Conservation (phyloP, 1,284 basidiomycete genomes). For the Meira nashicola region DNA sequence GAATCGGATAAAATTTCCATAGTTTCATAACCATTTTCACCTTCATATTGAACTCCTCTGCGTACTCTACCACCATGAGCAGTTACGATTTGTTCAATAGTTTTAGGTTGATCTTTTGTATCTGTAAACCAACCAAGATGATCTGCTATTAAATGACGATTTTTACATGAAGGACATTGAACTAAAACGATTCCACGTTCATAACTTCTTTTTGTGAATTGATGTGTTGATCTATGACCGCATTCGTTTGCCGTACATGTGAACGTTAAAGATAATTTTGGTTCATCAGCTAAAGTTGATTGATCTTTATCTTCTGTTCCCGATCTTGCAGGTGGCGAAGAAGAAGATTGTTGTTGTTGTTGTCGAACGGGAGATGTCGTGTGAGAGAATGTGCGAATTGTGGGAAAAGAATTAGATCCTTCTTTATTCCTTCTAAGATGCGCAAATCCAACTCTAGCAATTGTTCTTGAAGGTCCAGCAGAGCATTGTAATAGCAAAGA, state of each 20-base stretch:
- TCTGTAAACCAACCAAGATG: constrained; percentile 50
- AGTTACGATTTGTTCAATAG: constrained; percentile 48
- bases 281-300: constrained; percentile 16
- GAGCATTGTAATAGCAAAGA: no score
- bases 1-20: constrained; percentile 31
- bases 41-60: constrained; percentile 30
- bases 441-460: no score
- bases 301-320: no score
- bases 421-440: no score
- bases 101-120: constrained; percentile 35
- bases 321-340: no score
- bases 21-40: constrained; percentile 36
- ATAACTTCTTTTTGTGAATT: constrained; percentile 80
- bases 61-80: constrained; percentile 43
- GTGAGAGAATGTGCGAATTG: no score
- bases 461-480: no score
- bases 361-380: no score
- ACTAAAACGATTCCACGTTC: constrained; percentile 83
- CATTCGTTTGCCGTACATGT: constrained; percentile 59
- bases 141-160: constrained; percentile 58
- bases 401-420: no score
- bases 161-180: constrained; percentile 84
- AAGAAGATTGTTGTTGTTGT: no score
- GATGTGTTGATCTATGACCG: constrained; percentile 75
- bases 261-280: constrained; percentile 42